phyloP scores from a whole-genome alignment of 2,329 filamentous ascomycete genomes.

The Trichoderma koningiopsis region DNA sequence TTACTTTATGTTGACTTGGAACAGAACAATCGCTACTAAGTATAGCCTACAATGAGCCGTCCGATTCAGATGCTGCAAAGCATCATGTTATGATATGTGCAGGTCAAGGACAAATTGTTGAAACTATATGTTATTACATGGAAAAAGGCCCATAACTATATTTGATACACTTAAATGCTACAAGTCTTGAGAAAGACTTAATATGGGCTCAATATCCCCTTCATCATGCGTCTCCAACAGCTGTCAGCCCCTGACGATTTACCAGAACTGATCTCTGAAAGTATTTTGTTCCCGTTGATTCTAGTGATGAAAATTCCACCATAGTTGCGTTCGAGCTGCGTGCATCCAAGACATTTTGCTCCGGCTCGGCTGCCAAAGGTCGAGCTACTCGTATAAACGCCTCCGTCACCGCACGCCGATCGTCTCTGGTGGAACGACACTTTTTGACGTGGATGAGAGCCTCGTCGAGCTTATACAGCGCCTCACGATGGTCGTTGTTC shows the following conservation, averaged over 20 bases:
- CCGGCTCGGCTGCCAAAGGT: neutral
- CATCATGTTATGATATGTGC: neutral
- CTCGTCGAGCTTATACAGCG: slow-evolving; percentile 31
- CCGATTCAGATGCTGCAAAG: neutral
- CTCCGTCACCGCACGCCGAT: slow-evolving; percentile 30
- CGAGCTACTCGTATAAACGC: slow-evolving; percentile 29
- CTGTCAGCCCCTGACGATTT: slow-evolving; percentile 17
- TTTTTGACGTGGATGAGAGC: slow-evolving; percentile 33
- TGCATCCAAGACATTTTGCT: neutral
- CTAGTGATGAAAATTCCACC: neutral
- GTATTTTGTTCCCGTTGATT: neutral
- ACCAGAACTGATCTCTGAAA: slow-evolving; percentile 2
- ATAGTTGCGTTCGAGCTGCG: neutral
- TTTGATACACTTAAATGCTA: neutral
- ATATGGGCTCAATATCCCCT: neutral
- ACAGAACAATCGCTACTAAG: neutral
- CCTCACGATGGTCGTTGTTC: slow-evolving; percentile 31
- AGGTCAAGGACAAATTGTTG: neutral
- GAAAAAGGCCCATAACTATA: neutral
- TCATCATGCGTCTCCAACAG: slow-evolving; percentile 12
- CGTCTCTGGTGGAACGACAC: slow-evolving; percentile 29
- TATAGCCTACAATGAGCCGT: neutral
- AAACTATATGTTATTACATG: neutral
- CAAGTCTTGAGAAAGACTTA: neutral
- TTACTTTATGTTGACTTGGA: neutral